Percentiles rank a stretch among this genome's conserved stretches.
phyloP scores from a whole-genome alignment of 1,284 basidiomycete genomes.

The Boletus semigastroideus region DNA sequence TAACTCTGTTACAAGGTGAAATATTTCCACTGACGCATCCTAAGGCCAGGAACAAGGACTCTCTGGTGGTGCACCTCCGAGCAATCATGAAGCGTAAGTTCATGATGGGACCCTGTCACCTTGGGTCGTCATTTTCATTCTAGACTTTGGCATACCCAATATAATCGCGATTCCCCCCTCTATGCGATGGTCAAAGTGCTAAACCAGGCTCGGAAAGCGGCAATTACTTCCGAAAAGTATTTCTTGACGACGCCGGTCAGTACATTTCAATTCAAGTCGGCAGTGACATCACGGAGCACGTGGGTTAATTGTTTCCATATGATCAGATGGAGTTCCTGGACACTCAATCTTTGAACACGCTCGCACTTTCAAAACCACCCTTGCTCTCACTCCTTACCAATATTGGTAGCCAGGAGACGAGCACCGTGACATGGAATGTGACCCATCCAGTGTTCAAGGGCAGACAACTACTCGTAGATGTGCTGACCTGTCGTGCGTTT shows the following conservation, averaged over 20 bases:
- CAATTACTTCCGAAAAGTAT: slow-evolving; percentile 42
- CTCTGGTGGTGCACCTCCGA: slow-evolving; percentile 51
- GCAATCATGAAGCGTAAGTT: slow-evolving; percentile 57
- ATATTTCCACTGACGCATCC: background rate
- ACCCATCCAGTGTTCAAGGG: slow-evolving; percentile 45
- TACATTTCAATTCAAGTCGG: background rate
- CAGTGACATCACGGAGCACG: background rate
- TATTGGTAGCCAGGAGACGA: slow-evolving; percentile 44
- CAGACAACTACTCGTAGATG: slow-evolving; percentile 57
- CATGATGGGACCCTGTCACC: background rate
- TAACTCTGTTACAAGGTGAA: too few relatives aligned
- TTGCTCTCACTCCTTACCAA: slow-evolving; percentile 69
- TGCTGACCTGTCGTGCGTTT: slow-evolving; percentile 53
- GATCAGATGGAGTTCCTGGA: slow-evolving; percentile 48
- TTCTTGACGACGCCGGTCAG: slow-evolving; percentile 56
- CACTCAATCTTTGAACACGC: slow-evolving; percentile 41
- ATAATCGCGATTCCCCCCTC: slow-evolving; percentile 47
- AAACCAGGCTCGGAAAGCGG: slow-evolving; percentile 61
- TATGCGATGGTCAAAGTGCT: slow-evolving; percentile 54
- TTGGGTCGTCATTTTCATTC: slow-evolving; percentile 1
- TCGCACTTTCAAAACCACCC: slow-evolving; percentile 64
- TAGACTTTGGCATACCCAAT: slow-evolving; percentile 62
- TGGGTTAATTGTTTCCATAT: background rate
- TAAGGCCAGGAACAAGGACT: slow-evolving; percentile 63
- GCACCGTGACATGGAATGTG: slow-evolving; percentile 45